A percentile compares a stretch with the other conserved stretches of the same genome.
These are phyloP conservation scores for Amauroascus verrucosus DNA, from an alignment of 2,329 filamentous ascomycete genomes.

Conservation along the genomic window DNA sequence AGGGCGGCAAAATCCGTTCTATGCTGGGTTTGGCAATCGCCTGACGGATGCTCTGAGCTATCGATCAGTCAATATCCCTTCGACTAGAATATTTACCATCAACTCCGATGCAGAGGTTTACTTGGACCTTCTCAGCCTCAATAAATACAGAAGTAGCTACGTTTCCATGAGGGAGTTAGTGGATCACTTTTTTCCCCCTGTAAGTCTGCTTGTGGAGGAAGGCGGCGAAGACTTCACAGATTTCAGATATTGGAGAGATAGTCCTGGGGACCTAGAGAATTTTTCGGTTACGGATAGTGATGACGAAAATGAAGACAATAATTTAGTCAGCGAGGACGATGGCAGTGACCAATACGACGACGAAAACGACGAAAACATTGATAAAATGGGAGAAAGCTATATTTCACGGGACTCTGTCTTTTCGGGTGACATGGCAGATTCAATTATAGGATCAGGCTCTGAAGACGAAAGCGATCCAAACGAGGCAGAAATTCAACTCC, in stretches of 20 bases:
- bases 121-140: constrained; percentile 77
- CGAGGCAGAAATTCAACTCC: neutral
- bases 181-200: constrained; percentile 94
- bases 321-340: constrained; percentile 44
- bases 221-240: constrained; percentile 94
- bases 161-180: constrained; percentile 95
- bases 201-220: constrained; percentile 73
- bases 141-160: constrained; percentile 93
- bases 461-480: constrained; percentile 31
- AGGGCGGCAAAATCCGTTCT: constrained; percentile 70
- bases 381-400: constrained; percentile 44
- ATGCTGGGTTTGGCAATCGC: constrained; percentile 92
- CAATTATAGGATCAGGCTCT: constrained; percentile 27
- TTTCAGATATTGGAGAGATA: constrained; percentile 91
- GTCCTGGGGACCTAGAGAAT: constrained; percentile 71
- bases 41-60: constrained; percentile 95
- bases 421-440: constrained; percentile 35
- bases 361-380: constrained; percentile 20
- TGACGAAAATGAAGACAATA: constrained; percentile 38
- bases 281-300: constrained; percentile 74
- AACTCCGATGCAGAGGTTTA: constrained; percentile 96
- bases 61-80: constrained; percentile 87
- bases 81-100: constrained; percentile 93
- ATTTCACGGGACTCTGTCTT: constrained; percentile 44
- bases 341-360: constrained; percentile 41